Conservation (phyloP, 345 rosid genomes). For the Toxicodendron radicans region DNA sequence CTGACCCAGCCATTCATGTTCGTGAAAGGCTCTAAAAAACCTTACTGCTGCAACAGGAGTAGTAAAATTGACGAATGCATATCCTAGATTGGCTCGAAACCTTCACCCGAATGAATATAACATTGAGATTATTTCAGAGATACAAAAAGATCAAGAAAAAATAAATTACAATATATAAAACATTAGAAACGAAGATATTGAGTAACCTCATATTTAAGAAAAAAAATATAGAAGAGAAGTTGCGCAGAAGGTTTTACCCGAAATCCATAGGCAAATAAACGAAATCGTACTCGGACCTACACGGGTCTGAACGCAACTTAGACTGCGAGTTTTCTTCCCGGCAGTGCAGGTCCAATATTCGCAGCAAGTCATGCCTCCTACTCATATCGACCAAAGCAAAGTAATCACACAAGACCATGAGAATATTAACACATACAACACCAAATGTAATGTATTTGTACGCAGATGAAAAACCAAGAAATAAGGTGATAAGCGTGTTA, state of each 20-base stretch:
- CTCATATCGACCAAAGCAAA: not conserved
- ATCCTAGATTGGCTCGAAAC: slow-evolving; percentile 44
- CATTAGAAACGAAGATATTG: not conserved
- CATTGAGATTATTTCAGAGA: not conserved
- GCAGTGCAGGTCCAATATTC: slow-evolving; percentile 43
- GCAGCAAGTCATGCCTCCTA: slow-evolving; percentile 39
- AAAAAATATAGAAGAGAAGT: not conserved
- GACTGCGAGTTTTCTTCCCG: slow-evolving; percentile 22
- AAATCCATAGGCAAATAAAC: slow-evolving; percentile 63
- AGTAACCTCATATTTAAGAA: too few relatives aligned
- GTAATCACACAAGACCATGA: too few relatives aligned
- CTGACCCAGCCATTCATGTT: slow-evolving; percentile 26
- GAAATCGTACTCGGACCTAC: slow-evolving; percentile 46
- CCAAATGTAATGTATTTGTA: too few relatives aligned
- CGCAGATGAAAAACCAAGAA: too few relatives aligned
- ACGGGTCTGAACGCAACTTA: not conserved
- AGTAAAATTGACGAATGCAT: slow-evolving; percentile 61
- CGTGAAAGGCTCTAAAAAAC: slow-evolving; percentile 24
- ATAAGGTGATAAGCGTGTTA: not conserved
- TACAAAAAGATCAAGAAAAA: too few relatives aligned
- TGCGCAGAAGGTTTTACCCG: slow-evolving; percentile 22
- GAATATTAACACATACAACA: too few relatives aligned
- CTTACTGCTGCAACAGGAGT: slow-evolving; percentile 33
- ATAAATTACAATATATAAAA: not conserved
- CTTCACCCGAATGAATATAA: not conserved